Evolutionary conservation across 148 eudicot genomes (phyloP).

Genomic region (Simmondsia chinensis): DNA sequence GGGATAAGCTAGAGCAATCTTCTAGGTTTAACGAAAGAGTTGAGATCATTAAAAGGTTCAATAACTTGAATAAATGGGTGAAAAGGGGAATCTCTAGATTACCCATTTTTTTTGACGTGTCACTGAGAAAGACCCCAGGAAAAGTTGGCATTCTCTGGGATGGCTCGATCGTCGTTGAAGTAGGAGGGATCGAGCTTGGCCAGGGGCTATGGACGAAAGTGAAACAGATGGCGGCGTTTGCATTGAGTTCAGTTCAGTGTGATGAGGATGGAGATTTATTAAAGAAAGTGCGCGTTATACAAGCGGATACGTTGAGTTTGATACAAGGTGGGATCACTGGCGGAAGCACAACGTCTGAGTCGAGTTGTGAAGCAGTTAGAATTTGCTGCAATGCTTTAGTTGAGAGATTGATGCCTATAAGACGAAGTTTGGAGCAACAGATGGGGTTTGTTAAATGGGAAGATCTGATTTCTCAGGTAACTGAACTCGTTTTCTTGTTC

Average conservation of each 20-base stretch:
- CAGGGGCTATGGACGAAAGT: slow-evolving; percentile 97
- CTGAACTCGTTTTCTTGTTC: neutral
- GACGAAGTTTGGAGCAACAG: slow-evolving; percentile 38
- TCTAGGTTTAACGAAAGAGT: slow-evolving; percentile 38
- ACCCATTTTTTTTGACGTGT: slow-evolving; percentile 48
- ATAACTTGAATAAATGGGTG: slow-evolving; percentile 43
- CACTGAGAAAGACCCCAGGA: slow-evolving; percentile 55
- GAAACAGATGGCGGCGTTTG: slow-evolving; percentile 73
- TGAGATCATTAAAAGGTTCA: slow-evolving; percentile 30
- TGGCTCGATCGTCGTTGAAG: slow-evolving; percentile 85
- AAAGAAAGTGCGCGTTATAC: slow-evolving; percentile 69
- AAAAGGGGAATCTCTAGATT: slow-evolving; percentile 80
- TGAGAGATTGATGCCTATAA: slow-evolving; percentile 52
- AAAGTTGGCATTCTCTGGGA: slow-evolving; percentile 79
- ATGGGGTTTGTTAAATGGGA: slow-evolving; percentile 53
- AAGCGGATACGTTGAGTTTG: slow-evolving; percentile 73
- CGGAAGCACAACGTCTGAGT: slow-evolving; percentile 87
- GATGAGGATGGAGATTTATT: slow-evolving; percentile 46
- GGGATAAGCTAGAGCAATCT: slow-evolving; percentile 50
- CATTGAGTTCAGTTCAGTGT: slow-evolving; percentile 46
- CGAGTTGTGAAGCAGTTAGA: slow-evolving; percentile 87
- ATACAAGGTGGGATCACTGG: slow-evolving; percentile 86
- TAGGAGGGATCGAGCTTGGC: slow-evolving; percentile 89
- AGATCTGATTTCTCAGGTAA: slow-evolving; percentile 47
- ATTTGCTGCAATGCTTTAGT: slow-evolving; percentile 73